phyloP scores from a whole-genome alignment of 768 basidiomycete species.

The Termitomyces sp. region DNA sequence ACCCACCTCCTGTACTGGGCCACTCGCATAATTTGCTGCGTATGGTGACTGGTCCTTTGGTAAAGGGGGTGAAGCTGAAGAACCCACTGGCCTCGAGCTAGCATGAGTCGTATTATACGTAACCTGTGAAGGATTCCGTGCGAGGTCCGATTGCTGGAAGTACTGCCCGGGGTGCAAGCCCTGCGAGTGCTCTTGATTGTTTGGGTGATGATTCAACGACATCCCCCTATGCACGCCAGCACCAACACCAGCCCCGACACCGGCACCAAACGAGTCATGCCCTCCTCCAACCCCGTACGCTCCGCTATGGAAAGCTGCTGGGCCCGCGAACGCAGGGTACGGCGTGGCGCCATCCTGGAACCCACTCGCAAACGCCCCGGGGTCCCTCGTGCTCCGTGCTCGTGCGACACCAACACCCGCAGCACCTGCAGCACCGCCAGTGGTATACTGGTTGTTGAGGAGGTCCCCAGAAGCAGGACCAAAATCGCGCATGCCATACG shows the following conservation, averaged over 20 bases:
- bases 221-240: constrained; percentile 11
- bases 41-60: background rate
- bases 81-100: background rate
- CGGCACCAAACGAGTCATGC: background rate
- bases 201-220: constrained; percentile 9
- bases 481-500: constrained; percentile 40
- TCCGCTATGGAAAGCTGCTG: constrained; percentile 8
- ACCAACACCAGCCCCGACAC: background rate
- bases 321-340: constrained; percentile 33
- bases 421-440: constrained; percentile 20
- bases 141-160: background rate
- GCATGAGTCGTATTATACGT: background rate
- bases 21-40: background rate
- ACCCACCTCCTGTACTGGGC: constrained; percentile 10
- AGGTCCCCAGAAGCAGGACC: constrained; percentile 23
- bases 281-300: constrained; percentile 11
- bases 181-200: background rate
- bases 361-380: constrained; percentile 24
- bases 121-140: background rate
- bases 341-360: constrained; percentile 31
- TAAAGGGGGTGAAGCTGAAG: background rate
- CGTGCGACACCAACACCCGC: constrained; percentile 40
- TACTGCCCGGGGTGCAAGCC: background rate
- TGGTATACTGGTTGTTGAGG: constrained; percentile 21
- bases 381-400: constrained; percentile 27